Conservation (phyloP, 768 basidiomycete species). For the Strobilomyces echinocephalus region DNA sequence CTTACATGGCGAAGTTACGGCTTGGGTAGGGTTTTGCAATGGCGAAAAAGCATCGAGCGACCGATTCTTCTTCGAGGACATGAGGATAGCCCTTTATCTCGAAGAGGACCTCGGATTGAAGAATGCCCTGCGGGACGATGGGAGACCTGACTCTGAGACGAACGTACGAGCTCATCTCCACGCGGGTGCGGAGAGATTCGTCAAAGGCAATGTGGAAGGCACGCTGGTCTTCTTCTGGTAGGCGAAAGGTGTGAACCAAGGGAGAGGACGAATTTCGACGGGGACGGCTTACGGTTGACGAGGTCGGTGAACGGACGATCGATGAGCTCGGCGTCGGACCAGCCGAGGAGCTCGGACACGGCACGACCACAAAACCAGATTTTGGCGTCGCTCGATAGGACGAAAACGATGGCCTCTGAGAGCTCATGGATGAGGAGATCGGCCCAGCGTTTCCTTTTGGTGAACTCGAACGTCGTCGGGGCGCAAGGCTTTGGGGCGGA, state of each 20-base stretch:
- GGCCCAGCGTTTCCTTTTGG: constrained; percentile 82
- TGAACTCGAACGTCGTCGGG: constrained; percentile 64
- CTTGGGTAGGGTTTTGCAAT: constrained; percentile 76
- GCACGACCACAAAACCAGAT: constrained; percentile 68
- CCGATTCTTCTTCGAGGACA: constrained; percentile 34
- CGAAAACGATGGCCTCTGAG: constrained; percentile 64
- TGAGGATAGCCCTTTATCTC: constrained; percentile 68
- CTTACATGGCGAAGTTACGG: constrained; percentile 64
- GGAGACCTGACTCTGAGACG: constrained; percentile 52
- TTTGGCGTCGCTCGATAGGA: constrained; percentile 58
- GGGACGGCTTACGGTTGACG: constrained; percentile 50
- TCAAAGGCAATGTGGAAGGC: constrained; percentile 47
- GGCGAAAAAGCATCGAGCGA: constrained; percentile 63
- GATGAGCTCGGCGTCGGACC: constrained; percentile 68
- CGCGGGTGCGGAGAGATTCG: constrained; percentile 44
- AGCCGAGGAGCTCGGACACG: constrained; percentile 70
- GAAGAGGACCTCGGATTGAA: constrained; percentile 53
- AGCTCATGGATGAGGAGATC: constrained; percentile 75
- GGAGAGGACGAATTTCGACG: too few relatives aligned
- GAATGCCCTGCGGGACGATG: constrained; percentile 20
- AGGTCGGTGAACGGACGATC: constrained; percentile 63
- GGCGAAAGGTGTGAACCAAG: neutral
- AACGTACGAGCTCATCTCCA: constrained; percentile 54
- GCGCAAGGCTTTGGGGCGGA: constrained; percentile 10
- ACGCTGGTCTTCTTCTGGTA: constrained; percentile 52